Evolutionary conservation across 2,329 filamentous ascomycete species (phyloP).

Genomic region (Fusarium brachygibbosum): DNA sequence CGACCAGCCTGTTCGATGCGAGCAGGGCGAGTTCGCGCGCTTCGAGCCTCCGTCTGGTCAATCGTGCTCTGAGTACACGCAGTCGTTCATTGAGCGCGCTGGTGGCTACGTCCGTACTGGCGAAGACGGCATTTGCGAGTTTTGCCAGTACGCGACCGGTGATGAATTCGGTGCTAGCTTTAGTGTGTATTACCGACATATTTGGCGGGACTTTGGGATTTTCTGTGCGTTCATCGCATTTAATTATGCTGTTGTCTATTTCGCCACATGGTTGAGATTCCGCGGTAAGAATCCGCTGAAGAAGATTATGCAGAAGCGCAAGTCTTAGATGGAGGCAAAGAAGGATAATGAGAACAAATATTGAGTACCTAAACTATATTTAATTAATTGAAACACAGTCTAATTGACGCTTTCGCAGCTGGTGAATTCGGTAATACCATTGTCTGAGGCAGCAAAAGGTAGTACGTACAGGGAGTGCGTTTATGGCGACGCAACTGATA

Average conservation of each 20-base stretch:
- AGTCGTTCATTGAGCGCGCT: conserved; percentile 63
- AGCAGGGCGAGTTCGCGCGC: conserved; percentile 68
- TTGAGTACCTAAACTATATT: neutral
- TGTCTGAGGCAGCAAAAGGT: too few species aligned
- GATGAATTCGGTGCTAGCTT: conserved; percentile 71
- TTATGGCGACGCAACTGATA: too few species aligned
- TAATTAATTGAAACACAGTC: neutral
- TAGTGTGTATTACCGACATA: conserved; percentile 70
- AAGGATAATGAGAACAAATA: neutral
- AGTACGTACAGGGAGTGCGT: too few species aligned
- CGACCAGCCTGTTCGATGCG: conserved; percentile 68
- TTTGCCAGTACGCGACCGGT: conserved; percentile 72
- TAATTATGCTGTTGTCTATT: conserved; percentile 64
- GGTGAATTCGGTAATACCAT: too few species aligned
- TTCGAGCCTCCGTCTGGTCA: conserved; percentile 71
- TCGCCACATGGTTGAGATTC: conserved; percentile 58
- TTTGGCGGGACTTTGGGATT: conserved; percentile 76
- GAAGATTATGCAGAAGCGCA: conserved; percentile 47
- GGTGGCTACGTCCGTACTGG: conserved; percentile 73
- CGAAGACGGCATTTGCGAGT: conserved; percentile 70
- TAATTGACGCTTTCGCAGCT: too few species aligned
- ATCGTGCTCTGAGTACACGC: conserved; percentile 72
- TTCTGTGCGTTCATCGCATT: conserved; percentile 74
- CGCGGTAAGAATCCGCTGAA: conserved; percentile 56
- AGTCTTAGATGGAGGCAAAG: conserved; percentile 7